Conservation (phyloP, 768 basidiomycete species). For the Chiua virens region DNA sequence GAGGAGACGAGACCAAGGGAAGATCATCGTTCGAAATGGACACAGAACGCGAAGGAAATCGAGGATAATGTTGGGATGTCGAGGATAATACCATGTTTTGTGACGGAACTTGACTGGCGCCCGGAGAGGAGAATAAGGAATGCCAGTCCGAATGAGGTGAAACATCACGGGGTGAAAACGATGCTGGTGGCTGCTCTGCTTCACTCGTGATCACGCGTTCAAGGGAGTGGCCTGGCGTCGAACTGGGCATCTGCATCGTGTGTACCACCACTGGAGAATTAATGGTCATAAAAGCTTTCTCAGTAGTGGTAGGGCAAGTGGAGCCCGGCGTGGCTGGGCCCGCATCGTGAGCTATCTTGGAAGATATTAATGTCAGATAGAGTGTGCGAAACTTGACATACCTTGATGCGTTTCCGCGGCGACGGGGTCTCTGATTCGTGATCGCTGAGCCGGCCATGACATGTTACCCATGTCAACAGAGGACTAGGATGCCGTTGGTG, state of each 20-base stretch:
- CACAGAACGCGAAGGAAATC: conserved; percentile 7
- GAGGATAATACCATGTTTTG: conserved; percentile 1
- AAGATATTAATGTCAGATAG: conserved; percentile 9
- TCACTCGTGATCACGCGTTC: neutral
- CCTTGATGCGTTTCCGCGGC: conserved; percentile 41
- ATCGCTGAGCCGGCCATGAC: conserved; percentile 4
- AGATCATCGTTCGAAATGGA: conserved; percentile 15
- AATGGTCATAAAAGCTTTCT: neutral
- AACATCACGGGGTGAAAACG: neutral
- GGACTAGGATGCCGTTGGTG: neutral
- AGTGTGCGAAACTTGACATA: conserved; percentile 6
- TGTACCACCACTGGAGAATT: neutral
- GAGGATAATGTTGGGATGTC: neutral
- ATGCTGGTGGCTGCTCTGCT: neutral
- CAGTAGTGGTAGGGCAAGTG: neutral
- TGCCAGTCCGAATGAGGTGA: conserved; percentile 11
- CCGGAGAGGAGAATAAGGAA: conserved; percentile 23
- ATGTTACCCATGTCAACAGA: neutral
- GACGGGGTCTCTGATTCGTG: conserved; percentile 17
- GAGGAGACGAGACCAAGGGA: conserved; percentile 18
- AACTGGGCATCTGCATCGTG: neutral
- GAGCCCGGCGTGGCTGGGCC: neutral
- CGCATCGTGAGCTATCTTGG: conserved; percentile 19
- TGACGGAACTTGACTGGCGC: neutral
- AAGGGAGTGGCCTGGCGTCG: neutral